Base-by-base conservation (phyloP, 2,329 filamentous ascomycete genomes). In the Herpotrichia juniperi region DNA sequence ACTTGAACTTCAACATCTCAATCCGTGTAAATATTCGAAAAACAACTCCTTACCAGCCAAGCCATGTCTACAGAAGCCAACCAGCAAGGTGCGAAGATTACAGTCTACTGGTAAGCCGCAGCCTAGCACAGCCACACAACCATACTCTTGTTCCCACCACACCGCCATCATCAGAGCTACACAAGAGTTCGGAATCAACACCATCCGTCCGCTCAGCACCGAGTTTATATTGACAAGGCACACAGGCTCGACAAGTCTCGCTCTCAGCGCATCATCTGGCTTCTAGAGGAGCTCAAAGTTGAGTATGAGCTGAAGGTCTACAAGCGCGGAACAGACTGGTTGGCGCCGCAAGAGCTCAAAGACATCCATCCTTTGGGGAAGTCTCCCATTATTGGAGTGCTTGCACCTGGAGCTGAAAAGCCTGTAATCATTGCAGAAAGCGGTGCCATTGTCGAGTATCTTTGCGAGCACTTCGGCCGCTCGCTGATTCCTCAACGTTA, bases 291-390 rank as follows among this genome's bases (percentile, higher is more conserved):
- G 73, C 86, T 94, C 56, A 82, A 88, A 37, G 74, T 96, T 28
- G 82, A 87, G 24, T 96, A 96, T 75, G 85, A 93, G 56, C 76
- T 97, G 51, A 85, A 93, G 66, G 81, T 88, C 48, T 94, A 89
- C 81, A 91, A 90, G 72, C 87, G 93, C 31, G 71, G 72, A 32
- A 64, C 74, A 51, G 83, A 87, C 49, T 82, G 79, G 63, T 79
- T 90, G n/a, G 93, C 93, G 1, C 90, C 91, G 3, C 78, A 85
- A 0, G 88, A 90, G 64, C 82, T 97, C 40, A 87, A 89, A 66
- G 81, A 90, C 57, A 76, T 96, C 31, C 91, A 96, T 67, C 88
- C 91, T 0, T 81, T 97, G 3, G 93, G 93, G 56, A 96, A 96
- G 72, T 92, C 91, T 1, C 93, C 93, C 0, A 77, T 93, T 35